Conservation (phyloP, 2,329 filamentous ascomycete species). For the Neonectria punicea region DNA sequence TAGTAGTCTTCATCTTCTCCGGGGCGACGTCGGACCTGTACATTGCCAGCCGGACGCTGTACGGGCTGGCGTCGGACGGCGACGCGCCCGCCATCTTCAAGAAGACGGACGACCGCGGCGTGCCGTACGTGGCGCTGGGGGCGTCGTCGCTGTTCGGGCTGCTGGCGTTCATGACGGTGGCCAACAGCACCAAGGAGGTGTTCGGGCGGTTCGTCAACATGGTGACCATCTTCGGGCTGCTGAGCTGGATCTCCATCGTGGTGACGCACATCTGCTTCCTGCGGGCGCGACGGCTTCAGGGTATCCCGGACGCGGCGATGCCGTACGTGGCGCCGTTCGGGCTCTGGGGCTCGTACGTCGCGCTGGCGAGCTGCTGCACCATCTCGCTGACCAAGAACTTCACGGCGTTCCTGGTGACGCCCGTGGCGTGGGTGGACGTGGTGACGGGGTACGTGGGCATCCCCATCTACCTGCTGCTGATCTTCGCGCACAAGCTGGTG, state of each 20-base stretch:
- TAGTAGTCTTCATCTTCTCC: conserved; percentile 79
- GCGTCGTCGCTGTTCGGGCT: conserved; percentile 71
- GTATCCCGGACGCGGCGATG: conserved; percentile 63
- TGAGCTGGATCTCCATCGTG: conserved; percentile 75
- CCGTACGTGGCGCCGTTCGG: conserved; percentile 78
- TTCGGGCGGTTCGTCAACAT: conserved; percentile 76
- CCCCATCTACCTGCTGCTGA: conserved; percentile 76
- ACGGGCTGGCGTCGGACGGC: conserved; percentile 76
- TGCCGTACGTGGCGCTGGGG: conserved; percentile 73
- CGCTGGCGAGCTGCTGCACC: conserved; percentile 75
- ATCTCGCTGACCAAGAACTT: conserved; percentile 87
- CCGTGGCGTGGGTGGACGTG: conserved; percentile 72
- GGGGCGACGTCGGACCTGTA: conserved; percentile 82
- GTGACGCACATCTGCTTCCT: conserved; percentile 75
- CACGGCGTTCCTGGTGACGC: conserved; percentile 70
- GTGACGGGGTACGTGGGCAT: conserved; percentile 82
- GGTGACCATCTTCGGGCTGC: conserved; percentile 72
- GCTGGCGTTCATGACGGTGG: conserved; percentile 75
- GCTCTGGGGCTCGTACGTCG: conserved; percentile 72
- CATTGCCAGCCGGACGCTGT: conserved; percentile 77
- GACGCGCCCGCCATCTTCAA: conserved; percentile 78
- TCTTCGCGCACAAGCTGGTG: conserved; percentile 73
- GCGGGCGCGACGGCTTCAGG: conserved; percentile 69
- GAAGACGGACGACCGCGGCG: conserved; percentile 75
- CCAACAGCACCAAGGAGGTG: conserved; percentile 64